Evolutionary conservation across 169 alveolate genomes (phyloP).

Genomic region (Fabrea salina): DNA sequence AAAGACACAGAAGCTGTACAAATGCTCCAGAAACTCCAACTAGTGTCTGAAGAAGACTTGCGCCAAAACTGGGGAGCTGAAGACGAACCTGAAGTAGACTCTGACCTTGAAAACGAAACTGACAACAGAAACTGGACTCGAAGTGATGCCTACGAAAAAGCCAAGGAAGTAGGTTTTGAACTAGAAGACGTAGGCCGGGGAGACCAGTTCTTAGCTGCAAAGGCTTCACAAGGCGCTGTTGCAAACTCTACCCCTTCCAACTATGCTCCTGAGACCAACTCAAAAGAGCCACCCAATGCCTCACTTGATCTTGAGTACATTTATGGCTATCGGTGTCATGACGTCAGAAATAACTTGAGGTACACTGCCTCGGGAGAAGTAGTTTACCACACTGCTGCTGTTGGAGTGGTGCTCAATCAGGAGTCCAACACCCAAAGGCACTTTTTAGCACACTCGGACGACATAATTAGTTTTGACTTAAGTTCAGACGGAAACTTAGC

Average conservation of each 20-base stretch:
- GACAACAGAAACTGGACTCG: conserved; percentile 32
- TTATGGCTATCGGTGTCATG: conserved; percentile 86
- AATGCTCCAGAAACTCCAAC: conserved; percentile 10
- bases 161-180: conserved; percentile 58
- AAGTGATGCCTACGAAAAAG: conserved; percentile 30
- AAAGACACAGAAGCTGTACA: conserved; percentile 47
- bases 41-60: neutral
- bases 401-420: conserved; percentile 67
- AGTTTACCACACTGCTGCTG: conserved; percentile 82
- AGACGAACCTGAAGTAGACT: conserved; percentile 43
- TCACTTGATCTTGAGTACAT: conserved; percentile 74
- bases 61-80: conserved; percentile 11
- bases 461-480: conserved; percentile 75
- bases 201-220: conserved; percentile 73
- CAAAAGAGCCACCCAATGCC: conserved; percentile 75
- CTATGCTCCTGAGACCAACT: conserved; percentile 38
- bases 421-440: conserved; percentile 55
- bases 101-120: conserved; percentile 50
- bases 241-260: conserved; percentile 53
- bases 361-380: conserved; percentile 52
- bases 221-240: conserved; percentile 75
- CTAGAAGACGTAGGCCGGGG: conserved; percentile 56
- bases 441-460: conserved; percentile 77
- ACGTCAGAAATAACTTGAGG: conserved; percentile 80
- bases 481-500: conserved; percentile 55